phyloP scores from a whole-genome alignment of 1,284 basidiomycete genomes.

The Coniferiporia sulphurascens region DNA sequence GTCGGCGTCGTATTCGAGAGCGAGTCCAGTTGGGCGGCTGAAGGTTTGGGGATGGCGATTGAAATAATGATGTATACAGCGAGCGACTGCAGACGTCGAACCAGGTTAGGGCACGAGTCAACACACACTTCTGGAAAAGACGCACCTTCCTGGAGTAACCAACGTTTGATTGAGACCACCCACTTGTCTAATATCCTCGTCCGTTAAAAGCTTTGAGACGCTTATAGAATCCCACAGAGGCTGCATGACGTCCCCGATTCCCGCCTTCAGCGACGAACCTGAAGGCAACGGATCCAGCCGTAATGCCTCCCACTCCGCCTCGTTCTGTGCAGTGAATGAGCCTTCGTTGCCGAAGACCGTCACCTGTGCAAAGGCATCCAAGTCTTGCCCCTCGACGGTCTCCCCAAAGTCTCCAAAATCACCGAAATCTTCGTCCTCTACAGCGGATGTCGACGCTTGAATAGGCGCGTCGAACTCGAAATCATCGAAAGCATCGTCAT shows the following conservation, averaged over 20 bases:
- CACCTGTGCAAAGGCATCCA: constrained; percentile 36
- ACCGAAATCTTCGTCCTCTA: constrained; percentile 68
- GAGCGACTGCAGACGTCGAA: constrained; percentile 51
- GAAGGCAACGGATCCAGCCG: constrained; percentile 61
- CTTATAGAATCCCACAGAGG: constrained; percentile 55
- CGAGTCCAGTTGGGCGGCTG: constrained; percentile 89
- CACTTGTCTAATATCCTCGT: constrained; percentile 73
- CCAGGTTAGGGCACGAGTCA: neutral
- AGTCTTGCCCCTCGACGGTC: constrained; percentile 36
- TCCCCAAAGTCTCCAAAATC: constrained; percentile 88
- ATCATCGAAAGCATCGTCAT: constrained; percentile 56
- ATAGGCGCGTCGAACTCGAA: constrained; percentile 57
- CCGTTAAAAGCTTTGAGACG: constrained; percentile 49
- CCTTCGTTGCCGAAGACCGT: constrained; percentile 38
- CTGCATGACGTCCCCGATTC: constrained; percentile 61
- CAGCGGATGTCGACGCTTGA: constrained; percentile 36
- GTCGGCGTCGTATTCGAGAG: constrained; percentile 81
- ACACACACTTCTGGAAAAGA: neutral
- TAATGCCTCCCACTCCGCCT: constrained; percentile 53
- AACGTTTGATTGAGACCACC: constrained; percentile 79
- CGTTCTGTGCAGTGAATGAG: neutral
- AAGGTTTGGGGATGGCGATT: constrained; percentile 54
- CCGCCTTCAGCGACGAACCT: constrained; percentile 48
- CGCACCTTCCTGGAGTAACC: constrained; percentile 67
- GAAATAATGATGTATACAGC: constrained; percentile 64